Base-by-base conservation (phyloP, 148 eudicot species). In the Hydrangea macrophylla region DNA sequence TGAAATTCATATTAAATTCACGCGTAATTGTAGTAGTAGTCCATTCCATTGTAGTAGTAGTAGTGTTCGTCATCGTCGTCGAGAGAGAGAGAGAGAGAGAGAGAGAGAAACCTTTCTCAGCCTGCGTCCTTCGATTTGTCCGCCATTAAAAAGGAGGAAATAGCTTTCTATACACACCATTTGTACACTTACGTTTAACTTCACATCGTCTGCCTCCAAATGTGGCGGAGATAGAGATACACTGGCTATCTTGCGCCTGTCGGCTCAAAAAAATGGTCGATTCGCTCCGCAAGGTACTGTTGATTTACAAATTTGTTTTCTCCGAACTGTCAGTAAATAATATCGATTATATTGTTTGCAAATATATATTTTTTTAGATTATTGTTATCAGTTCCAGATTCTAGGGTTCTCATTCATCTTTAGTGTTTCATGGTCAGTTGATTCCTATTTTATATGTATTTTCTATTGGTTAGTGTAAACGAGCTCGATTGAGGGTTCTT, bases 1-100 rank as follows among this genome's bases (percentile, higher is more conserved):
- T 59, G 69, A 81, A 66, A 71, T 72, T 77, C 83, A 54, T 70
- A 76, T 68, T 81, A 83, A 81, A 79, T 87, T 86, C 83, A 86
- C 88, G 97, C 94, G 94, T 73, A 69, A 74, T 48, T 7, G 77
- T 64, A 66, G 65, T 42, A 56, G 74, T 20, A 58, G 82, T 76
- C 93, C 81, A 80, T 80, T 84, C 88, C 91, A 88, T 73, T n/a
- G n/a, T n/a, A n/a, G n/a, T n/a, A n/a, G n/a, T n/a, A n/a, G n/a
- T n/a, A n/a, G 71, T 51, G 48, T 24, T 44, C 27, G 58, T 66
- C 76, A 20, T 66, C 60, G 64, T 12, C 48, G 27, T 68, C 7
- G 64, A 67, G 62, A 67, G 31, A n/a, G n/a, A n/a, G n/a, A 67
- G 55, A 30, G 3, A 44, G 50, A 42, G 20, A 42, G 50, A 42